A percentile compares a stretch with the other conserved stretches of the same genome.
These are phyloP conservation scores for Picea abies DNA, from an alignment of 83 land plant genomes.

Conservation along the genomic window DNA sequence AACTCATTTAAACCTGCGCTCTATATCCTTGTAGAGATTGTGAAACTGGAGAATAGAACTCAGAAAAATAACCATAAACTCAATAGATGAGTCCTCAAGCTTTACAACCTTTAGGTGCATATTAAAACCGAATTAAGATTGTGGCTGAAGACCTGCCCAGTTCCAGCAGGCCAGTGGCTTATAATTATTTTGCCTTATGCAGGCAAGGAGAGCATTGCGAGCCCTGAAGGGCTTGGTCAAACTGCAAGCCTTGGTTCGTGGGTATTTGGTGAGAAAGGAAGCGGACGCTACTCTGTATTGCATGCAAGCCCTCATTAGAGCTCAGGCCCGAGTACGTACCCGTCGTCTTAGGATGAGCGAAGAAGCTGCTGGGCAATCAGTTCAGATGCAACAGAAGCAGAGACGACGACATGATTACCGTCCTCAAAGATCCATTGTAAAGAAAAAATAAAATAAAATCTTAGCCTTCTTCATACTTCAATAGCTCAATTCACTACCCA, in stretches of 20 bases:
- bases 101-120: too few species aligned
- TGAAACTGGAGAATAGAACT: too few species aligned
- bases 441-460: not conserved
- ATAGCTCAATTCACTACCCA: not conserved
- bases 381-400: constrained; percentile 1
- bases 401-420: not conserved
- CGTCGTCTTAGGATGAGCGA: constrained; percentile 16
- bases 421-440: constrained; percentile 12
- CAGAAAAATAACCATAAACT: too few species aligned
- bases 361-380: not conserved
- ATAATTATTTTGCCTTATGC: not conserved
- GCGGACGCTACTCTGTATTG: constrained; percentile 37
- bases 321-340: constrained; percentile 51
- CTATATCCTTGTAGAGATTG: too few species aligned
- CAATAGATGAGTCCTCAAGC: too few species aligned
- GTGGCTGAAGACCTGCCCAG: too few species aligned
- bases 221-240: constrained; percentile 70
- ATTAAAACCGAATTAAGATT: too few species aligned
- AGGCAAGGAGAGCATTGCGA: constrained; percentile 68
- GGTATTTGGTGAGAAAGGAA: constrained; percentile 61
- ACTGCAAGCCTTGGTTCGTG: constrained; percentile 71
- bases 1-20: too few species aligned
- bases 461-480: not conserved
- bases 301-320: constrained; percentile 54
- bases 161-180: too few species aligned